These are phyloP conservation scores for Cutaneotrichosporon cavernicola DNA, from an alignment of 1,284 basidiomycete species.

Conservation along the genomic window DNA sequence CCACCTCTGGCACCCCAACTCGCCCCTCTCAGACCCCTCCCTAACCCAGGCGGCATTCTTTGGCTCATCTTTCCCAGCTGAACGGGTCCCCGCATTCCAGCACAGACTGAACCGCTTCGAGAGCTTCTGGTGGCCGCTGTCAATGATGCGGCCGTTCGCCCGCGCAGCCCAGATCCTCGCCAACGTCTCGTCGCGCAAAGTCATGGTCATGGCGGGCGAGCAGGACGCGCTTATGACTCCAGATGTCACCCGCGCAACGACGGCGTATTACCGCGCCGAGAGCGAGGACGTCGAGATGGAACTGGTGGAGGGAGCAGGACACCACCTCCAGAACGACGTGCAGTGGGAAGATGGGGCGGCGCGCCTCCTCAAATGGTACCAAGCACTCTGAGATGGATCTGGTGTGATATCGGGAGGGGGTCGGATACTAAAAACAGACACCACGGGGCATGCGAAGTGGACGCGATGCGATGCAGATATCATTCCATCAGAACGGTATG, in stretches of 20 bases:
- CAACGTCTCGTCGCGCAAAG: not conserved
- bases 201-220: slow-evolving; percentile 17
- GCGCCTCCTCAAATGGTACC: slow-evolving; percentile 12
- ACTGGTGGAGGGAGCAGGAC: slow-evolving; percentile 19
- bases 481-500: slow-evolving; percentile 7
- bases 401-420: not conserved
- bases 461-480: not conserved
- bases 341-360: slow-evolving; percentile 19
- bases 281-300: slow-evolving; percentile 6
- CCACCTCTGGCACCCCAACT: slow-evolving; percentile 17
- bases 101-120: slow-evolving; percentile 13
- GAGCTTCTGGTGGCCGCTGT: slow-evolving; percentile 17
- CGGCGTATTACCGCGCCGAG: slow-evolving; percentile 14
- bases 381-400: not conserved
- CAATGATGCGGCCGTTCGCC: slow-evolving; percentile 17
- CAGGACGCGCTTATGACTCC: slow-evolving; percentile 22
- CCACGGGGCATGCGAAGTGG: not conserved
- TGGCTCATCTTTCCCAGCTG: slow-evolving; percentile 4
- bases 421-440: not conserved
- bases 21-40: slow-evolving; percentile 14
- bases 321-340: slow-evolving; percentile 21
- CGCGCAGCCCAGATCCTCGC: slow-evolving; percentile 7
- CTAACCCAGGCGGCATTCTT: slow-evolving; percentile 20
- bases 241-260: slow-evolving; percentile 13
- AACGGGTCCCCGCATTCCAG: slow-evolving; percentile 15